phyloP scores from a whole-genome alignment of 2,329 filamentous ascomycete genomes.

The Ascochyta fabae region DNA sequence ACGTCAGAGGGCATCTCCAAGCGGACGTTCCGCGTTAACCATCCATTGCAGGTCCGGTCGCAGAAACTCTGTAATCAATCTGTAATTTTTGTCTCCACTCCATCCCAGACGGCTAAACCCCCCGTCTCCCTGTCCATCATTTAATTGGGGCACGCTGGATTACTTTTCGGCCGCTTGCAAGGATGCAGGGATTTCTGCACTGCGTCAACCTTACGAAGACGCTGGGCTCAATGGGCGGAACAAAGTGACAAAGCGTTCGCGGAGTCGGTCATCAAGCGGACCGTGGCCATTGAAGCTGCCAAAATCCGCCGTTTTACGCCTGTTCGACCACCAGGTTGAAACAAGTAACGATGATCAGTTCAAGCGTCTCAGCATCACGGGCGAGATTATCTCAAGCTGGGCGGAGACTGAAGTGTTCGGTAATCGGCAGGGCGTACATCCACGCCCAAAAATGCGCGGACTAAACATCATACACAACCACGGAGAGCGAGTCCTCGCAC shows the following conservation, averaged over 20 bases:
- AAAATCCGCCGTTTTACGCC: constrained; percentile 16
- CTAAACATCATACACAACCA: constrained; percentile 20
- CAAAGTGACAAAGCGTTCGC: constrained; percentile 43
- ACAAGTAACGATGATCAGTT: constrained; percentile 27
- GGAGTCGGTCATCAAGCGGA: constrained; percentile 41
- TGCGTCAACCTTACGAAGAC: constrained; percentile 48
- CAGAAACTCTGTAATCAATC: constrained; percentile 11
- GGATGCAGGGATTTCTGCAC: constrained; percentile 40
- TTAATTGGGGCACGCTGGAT: constrained; percentile 44
- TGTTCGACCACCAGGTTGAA: constrained; percentile 25
- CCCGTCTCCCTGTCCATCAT: constrained; percentile 39
- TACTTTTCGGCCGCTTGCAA: constrained; percentile 39
- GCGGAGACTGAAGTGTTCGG: constrained; percentile 13
- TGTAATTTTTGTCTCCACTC: constrained; percentile 39
- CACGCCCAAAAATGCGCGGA: constrained; percentile 32
- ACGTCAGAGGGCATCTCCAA: constrained; percentile 46
- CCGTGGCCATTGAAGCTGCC: constrained; percentile 29
- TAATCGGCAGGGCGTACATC: constrained; percentile 27
- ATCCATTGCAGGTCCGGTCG: constrained; percentile 3
- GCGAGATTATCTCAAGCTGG: constrained; percentile 1
- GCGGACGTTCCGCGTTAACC: constrained; percentile 44
- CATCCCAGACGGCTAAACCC: constrained; percentile 33
- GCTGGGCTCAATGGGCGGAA: constrained; percentile 36
- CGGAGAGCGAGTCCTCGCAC: constrained; percentile 6
- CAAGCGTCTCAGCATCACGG: neutral